Evolutionary conservation across 176 grass and related monocot genomes (phyloP), one percentile per base, ranked within the genome.

Genomic region (Oryza australiensis): DNA sequence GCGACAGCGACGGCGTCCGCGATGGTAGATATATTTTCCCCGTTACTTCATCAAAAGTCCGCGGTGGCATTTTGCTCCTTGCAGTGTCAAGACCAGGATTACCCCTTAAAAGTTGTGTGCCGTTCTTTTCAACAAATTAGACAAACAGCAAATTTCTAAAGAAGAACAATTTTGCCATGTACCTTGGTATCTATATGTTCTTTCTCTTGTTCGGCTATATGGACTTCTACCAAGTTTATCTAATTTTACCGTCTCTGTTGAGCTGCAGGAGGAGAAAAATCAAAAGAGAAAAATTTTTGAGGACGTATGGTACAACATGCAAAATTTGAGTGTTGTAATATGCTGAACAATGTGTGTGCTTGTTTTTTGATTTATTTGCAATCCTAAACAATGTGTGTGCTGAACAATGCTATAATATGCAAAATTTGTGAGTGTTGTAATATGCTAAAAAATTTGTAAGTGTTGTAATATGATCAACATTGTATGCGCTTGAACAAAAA

Each of bases 231-330:
- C 73, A 9, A 78, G 32, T 63, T 83, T 37, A 51, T 79, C 41
- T 78, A 74, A 53, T 53, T 69, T 59, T 62, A 20, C 13, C 48
- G 26, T 74, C 68, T 5, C 6, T 86, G 7, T 82, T 71, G 55
- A 23, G 24, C 78, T 26, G 62, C 89, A 99, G 97, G 91, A 90
- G 82, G 85, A 90, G 70, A 79, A 84, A 77, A 66, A 88, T 13
- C 77, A 94, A 34, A 84, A 77, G 83, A 88, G 93, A 70, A n/a
- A n/a, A n/a, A n/a, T n/a, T n/a, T n/a, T n/a, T n/a, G n/a, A n/a
- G n/a, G n/a, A n/a, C n/a, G n/a, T n/a, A n/a, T n/a, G n/a, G n/a
- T n/a, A n/a, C n/a, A n/a, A n/a, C n/a, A n/a, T n/a, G n/a, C n/a
- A n/a, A n/a, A n/a, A n/a, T n/a, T n/a, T n/a, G n/a, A n/a, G n/a